A percentile compares a stretch with the other conserved stretches of the same genome.
These are phyloP conservation scores for Penicillium sp. DNA, from an alignment of 2,329 filamentous ascomycete genomes.

Conservation along the genomic window DNA sequence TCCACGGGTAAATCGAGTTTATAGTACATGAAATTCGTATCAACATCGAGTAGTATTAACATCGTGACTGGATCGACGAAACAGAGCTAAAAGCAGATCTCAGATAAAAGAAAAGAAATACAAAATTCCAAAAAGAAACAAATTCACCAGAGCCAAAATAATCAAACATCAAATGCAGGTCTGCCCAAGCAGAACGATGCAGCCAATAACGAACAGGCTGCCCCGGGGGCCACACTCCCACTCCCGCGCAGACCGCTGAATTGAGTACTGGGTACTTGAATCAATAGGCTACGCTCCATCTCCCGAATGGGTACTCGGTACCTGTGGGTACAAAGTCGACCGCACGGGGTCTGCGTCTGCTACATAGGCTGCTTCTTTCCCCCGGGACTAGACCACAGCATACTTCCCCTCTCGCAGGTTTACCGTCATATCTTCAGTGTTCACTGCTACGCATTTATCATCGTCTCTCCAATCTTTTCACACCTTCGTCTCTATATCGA, in stretches of 20 bases:
- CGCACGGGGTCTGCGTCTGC: conserved; percentile 10
- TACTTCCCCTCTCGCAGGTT: conserved; percentile 7
- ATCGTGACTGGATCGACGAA: not conserved
- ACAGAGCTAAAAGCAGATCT: not conserved
- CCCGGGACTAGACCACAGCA: conserved; percentile 8
- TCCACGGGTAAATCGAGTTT: not conserved
- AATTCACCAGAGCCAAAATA: conserved; percentile 1
- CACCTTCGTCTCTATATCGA: conserved; percentile 9
- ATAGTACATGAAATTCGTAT: not conserved
- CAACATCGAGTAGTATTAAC: not conserved
- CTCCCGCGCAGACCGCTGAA: conserved; percentile 18
- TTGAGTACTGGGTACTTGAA: conserved; percentile 17
- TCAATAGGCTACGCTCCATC: conserved; percentile 7
- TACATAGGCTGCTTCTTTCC: conserved; percentile 10
- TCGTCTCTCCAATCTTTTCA: no score
- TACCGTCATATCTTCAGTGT: conserved; percentile 8
- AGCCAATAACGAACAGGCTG: conserved; percentile 45
- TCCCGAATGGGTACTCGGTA: conserved; percentile 7
- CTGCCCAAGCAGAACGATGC: conserved; percentile 68
- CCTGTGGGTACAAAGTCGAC: conserved; percentile 11
- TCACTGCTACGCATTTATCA: not conserved
- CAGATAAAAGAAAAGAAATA: not conserved
- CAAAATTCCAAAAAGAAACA: not conserved
- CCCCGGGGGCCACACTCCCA: conserved; percentile 6
- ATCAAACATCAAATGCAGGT: conserved; percentile 18